Evolutionary conservation across 768 basidiomycete species (phyloP).

Genomic region (Hypholoma fasciculare): DNA sequence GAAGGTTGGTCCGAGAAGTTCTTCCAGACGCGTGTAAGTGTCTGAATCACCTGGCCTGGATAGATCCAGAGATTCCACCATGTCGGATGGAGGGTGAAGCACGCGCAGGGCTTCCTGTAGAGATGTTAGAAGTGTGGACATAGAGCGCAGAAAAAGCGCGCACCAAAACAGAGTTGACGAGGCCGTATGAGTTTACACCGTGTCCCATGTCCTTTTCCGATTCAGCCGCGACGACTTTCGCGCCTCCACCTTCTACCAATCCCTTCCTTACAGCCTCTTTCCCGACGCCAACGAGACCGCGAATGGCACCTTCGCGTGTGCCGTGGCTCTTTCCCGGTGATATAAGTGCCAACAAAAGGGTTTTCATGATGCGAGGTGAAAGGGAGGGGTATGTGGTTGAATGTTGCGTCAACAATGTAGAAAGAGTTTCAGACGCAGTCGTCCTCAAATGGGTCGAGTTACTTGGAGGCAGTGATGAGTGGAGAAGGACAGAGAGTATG

Average conservation of each 20-base stretch:
- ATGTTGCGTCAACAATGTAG: conserved; percentile 77
- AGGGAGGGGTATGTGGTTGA: conserved; percentile 89
- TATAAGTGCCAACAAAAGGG: conserved; percentile 84
- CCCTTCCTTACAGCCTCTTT: conserved; percentile 85
- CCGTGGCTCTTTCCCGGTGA: conserved; percentile 71
- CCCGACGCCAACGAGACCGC: conserved; percentile 83
- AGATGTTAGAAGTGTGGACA: background rate
- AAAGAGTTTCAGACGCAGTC: conserved; percentile 81
- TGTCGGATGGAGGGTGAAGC: conserved; percentile 56
- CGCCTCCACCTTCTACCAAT: conserved; percentile 78
- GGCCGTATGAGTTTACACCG: conserved; percentile 35
- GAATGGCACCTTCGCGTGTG: conserved; percentile 87
- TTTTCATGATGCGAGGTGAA: conserved; percentile 90
- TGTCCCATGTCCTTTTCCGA: conserved; percentile 35
- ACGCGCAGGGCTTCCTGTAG: conserved; percentile 37
- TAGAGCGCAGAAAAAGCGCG: conserved; percentile 12
- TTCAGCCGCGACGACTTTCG: conserved; percentile 71
- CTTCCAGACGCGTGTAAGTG: conserved; percentile 45
- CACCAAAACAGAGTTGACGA: conserved; percentile 68
- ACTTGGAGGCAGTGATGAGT: conserved; percentile 76
- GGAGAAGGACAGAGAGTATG: conserved; percentile 87
- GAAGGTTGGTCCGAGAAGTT: conserved; percentile 64
- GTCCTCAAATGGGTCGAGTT: conserved; percentile 76
- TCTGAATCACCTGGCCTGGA: conserved; percentile 47
- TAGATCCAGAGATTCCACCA: conserved; percentile 57